Conservation (phyloP, 768 basidiomycete genomes). For the Dacryopinax spathularia region DNA sequence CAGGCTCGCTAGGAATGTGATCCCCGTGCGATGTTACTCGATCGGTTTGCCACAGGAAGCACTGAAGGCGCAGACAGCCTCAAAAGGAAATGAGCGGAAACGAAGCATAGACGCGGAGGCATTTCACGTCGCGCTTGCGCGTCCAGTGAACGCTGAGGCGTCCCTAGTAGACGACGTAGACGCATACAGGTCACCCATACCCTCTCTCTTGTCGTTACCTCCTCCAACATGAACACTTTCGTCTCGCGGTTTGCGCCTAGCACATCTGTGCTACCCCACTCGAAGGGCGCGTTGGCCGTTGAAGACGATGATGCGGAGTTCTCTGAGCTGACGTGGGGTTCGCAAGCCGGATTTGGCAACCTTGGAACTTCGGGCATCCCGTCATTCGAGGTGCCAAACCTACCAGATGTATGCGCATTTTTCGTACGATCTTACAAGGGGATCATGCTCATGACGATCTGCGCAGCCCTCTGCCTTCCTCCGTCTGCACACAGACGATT, state of each 20-base stretch:
- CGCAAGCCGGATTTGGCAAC: slow-evolving; percentile 66
- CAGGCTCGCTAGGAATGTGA: too few relatives aligned
- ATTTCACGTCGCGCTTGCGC: slow-evolving; percentile 2
- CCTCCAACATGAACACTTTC: slow-evolving; percentile 11
- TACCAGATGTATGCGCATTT: slow-evolving; percentile 51
- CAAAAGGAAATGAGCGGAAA: not conserved
- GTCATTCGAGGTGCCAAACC: slow-evolving; percentile 53
- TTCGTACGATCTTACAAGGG: not conserved
- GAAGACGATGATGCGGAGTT: slow-evolving; percentile 40
- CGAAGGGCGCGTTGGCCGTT: not conserved
- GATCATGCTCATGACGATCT: not conserved
- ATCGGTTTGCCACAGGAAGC: too few relatives aligned
- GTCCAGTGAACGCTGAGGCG: slow-evolving; percentile 1
- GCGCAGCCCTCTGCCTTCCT: slow-evolving; percentile 78
- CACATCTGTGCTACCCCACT: not conserved
- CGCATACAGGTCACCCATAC: not conserved
- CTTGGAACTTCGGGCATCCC: slow-evolving; percentile 53
- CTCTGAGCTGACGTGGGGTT: slow-evolving; percentile 66
- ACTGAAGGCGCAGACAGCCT: too few relatives aligned
- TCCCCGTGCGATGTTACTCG: too few relatives aligned
- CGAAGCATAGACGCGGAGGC: not conserved
- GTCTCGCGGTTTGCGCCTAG: slow-evolving; percentile 12
- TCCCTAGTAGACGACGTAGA: not conserved
- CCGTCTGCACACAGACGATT: slow-evolving; percentile 87
- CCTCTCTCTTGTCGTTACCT: not conserved